Evolutionary conservation across 768 basidiomycete genomes (phyloP).

Genomic region (Boletus rubropictus): DNA sequence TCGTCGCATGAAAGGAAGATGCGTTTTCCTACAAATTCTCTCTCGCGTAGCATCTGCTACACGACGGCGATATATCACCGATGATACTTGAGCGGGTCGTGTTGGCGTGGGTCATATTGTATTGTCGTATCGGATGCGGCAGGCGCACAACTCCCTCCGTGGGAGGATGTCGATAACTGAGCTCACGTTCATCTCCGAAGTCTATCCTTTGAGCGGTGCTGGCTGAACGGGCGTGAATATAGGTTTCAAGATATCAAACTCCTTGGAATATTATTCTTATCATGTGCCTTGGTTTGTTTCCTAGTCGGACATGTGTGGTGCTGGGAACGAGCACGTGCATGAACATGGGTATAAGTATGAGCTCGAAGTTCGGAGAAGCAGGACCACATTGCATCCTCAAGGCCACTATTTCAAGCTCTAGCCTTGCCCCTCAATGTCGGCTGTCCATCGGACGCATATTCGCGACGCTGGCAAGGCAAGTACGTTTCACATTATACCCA

Average conservation of each 20-base stretch:
- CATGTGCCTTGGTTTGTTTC: too few species aligned
- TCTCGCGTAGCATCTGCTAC: not conserved
- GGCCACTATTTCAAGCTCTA: not conserved
- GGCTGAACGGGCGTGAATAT: not conserved
- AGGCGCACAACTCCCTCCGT: not conserved
- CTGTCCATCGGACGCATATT: slow-evolving; percentile 3
- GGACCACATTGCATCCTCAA: not conserved
- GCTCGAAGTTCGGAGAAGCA: too few species aligned
- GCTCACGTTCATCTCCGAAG: slow-evolving; percentile 17
- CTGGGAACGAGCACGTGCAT: not conserved
- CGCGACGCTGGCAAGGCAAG: not conserved
- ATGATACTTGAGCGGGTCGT: not conserved
- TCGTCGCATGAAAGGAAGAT: not conserved
- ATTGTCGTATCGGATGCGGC: not conserved
- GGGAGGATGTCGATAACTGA: not conserved
- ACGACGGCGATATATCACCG: too few species aligned
- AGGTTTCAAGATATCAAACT: not conserved
- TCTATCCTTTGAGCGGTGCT: not conserved
- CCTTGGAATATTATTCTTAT: not conserved
- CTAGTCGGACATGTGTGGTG: not conserved
- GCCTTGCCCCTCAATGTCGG: not conserved
- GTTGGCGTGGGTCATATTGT: not conserved
- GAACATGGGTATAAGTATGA: not conserved
- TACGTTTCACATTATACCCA: slow-evolving; percentile 2
- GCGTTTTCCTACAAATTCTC: not conserved